A percentile compares a stretch with the other conserved stretches of the same genome.
Evolutionary conservation across 225 moss, liverwort and hornwort genomes (phyloP).

Genomic region (Bryoerythrophyllum caledonicum): DNA sequence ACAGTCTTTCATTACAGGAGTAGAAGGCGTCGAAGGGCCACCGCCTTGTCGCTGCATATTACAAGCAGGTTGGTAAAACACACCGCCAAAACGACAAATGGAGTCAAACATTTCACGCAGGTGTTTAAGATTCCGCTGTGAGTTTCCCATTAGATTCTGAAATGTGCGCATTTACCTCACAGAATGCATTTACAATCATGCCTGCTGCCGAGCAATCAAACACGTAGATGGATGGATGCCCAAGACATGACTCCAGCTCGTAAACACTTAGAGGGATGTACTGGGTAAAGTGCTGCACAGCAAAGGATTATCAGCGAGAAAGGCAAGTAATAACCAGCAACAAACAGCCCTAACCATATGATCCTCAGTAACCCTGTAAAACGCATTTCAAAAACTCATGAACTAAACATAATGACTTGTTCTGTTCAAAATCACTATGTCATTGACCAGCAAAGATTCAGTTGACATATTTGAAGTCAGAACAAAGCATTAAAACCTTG

Average conservation of each 20-base stretch:
- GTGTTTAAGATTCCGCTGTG: background rate
- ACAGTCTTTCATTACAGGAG: conserved; percentile 73
- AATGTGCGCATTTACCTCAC: conserved; percentile 56
- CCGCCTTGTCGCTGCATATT: conserved; percentile 66
- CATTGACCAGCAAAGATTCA: background rate
- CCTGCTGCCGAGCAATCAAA: conserved; percentile 99
- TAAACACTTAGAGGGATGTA: conserved; percentile 92
- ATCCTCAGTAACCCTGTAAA: conserved; percentile 9
- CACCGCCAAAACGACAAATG: background rate
- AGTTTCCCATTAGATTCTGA: background rate
- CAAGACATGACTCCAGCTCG: conserved; percentile 92
- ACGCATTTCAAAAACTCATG: background rate
- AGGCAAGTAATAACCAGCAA: conserved; percentile 3
- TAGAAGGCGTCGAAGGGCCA: conserved; percentile 44
- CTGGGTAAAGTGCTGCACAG: conserved; percentile 89
- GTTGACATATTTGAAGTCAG: background rate
- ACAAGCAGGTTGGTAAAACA: conserved; percentile 13
- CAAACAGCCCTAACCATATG: background rate
- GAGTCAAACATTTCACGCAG: background rate
- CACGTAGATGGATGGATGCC: conserved; percentile 94
- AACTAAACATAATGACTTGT: background rate
- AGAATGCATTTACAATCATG: conserved; percentile 92
- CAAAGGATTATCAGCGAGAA: conserved; percentile 23
- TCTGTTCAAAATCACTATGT: background rate
- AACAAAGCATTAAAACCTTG: conserved; percentile 57